These are phyloP conservation scores for Phytophthora sansomeana DNA, from an alignment of 352 stramenopile species.

Conservation along the genomic window DNA sequence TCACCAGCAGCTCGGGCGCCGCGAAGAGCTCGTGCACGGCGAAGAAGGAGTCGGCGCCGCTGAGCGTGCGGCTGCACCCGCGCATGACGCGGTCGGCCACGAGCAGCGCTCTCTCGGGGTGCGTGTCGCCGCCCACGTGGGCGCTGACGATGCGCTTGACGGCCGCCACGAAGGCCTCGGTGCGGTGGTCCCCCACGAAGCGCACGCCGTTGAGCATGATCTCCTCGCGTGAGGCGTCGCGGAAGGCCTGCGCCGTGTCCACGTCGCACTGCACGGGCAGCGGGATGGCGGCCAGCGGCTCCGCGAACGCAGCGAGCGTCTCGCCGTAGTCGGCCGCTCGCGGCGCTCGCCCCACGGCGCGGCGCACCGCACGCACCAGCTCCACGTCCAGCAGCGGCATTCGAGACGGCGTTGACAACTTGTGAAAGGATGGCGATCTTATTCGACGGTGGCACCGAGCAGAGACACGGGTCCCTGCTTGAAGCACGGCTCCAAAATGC, in stretches of 20 bases:
- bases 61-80: slow-evolving; percentile 77
- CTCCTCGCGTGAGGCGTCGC: slow-evolving; percentile 72
- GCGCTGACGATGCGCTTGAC: slow-evolving; percentile 76
- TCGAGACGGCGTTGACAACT: not conserved
- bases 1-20: slow-evolving; percentile 59
- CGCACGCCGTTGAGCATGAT: slow-evolving; percentile 78
- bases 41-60: slow-evolving; percentile 81
- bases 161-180: slow-evolving; percentile 74
- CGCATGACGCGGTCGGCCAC: slow-evolving; percentile 76
- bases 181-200: slow-evolving; percentile 78
- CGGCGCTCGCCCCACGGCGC: slow-evolving; percentile 39
- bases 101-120: slow-evolving; percentile 52
- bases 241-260: slow-evolving; percentile 74
- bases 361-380: slow-evolving; percentile 50
- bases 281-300: slow-evolving; percentile 53
- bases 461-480: slow-evolving; percentile 17
- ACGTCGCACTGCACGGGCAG: slow-evolving; percentile 69
- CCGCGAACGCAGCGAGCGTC: slow-evolving; percentile 36
- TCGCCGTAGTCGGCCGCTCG: slow-evolving; percentile 69
- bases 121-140: slow-evolving; percentile 40
- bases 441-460: slow-evolving; percentile 11
- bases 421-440: slow-evolving; percentile 12
- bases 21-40: slow-evolving; percentile 76
- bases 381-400: slow-evolving; percentile 48
- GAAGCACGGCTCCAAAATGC: slow-evolving; percentile 24